Base-by-base conservation (phyloP, 305 asterid genomes). In the Rubia tinctorum region DNA sequence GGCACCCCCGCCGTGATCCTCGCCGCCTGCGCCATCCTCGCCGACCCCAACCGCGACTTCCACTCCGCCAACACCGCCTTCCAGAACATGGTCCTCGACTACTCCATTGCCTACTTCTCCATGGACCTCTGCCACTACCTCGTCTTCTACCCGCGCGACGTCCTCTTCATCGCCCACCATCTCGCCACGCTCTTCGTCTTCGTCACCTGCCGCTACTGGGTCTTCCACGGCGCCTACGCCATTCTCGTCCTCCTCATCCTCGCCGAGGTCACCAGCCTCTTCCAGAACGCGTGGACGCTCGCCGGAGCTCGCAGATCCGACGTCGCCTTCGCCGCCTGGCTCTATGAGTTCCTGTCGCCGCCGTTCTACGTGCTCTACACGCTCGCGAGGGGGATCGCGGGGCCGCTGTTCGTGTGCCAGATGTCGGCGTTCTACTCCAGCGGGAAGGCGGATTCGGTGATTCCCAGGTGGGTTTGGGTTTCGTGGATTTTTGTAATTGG, bases 1-100 rank as follows among this genome's bases (percentile, higher is more conserved):
- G 98, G 99, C 73, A 95, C 98, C 3, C 99, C 99, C 1, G 99
- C 95, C 6, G 99, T 90, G 10, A 73, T 90, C 77, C 62, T 95
- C 13, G 96, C 99, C 58, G 42, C 76, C 20, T 40, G 62, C 23
- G 88, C 97, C 47, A 73, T 95, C 40, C 72, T 88, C 34, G 64
- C 92, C 73, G 91, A 89, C 87, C 84, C 91, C 2, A 73, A 69
- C 45, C 87, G 77, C 2, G 69, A 82, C 44, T 95, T 95, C 59
- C 82, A 85, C 76, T 86, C 99, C 62, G 76, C 77, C 34, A 95
- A 95, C 78, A 89, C 97, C 67, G 83, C 81, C 18, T 75, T 82
- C 44, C 97, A 95, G 23, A 82, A 56, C 77, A 78, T 85, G 17
- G 98, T 95, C 15, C 92, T 95, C 11, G 99, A 95, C 34, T 92